Evolutionary conservation across 805 yeast genomes (phyloP).

Genomic region (Cyberlindnera maritima): DNA sequence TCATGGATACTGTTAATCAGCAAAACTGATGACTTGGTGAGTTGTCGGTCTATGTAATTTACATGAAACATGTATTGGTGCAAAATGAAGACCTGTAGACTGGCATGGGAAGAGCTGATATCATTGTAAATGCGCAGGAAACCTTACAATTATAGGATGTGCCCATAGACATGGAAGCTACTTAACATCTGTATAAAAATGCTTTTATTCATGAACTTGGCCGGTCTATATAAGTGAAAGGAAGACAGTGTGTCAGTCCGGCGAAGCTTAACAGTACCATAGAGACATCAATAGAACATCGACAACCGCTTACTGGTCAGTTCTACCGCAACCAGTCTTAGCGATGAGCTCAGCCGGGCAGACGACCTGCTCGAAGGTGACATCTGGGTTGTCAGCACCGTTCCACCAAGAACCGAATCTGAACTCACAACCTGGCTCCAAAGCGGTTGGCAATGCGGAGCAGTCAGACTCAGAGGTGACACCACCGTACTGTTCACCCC

Average conservation of each 20-base stretch:
- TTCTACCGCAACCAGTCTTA: constrained; percentile 15
- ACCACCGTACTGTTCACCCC: constrained; percentile 18
- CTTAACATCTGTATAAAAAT: too few relatives aligned
- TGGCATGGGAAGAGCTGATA: too few relatives aligned
- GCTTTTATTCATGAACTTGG: too few relatives aligned
- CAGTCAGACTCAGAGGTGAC: constrained; percentile 8
- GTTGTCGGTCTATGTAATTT: too few relatives aligned
- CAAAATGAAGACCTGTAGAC: too few relatives aligned
- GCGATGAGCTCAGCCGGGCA: constrained; percentile 16
- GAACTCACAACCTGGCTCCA: constrained; percentile 16
- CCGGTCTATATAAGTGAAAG: neutral
- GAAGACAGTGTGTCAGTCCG: neutral
- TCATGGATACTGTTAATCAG: neutral
- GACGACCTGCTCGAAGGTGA: constrained; percentile 15
- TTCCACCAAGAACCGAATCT: constrained; percentile 16
- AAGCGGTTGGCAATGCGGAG: constrained; percentile 7
- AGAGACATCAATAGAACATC: neutral
- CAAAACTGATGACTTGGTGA: neutral
- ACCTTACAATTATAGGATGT: too few relatives aligned
- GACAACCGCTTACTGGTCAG: constrained; percentile 13
- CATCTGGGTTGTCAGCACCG: constrained; percentile 17
- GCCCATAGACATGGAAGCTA: too few relatives aligned
- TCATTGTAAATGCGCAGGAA: too few relatives aligned
- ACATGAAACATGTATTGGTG: neutral
- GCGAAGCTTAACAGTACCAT: too few relatives aligned